Conservation (phyloP, 441 rosid species). For the Populus hybrid region DNA sequence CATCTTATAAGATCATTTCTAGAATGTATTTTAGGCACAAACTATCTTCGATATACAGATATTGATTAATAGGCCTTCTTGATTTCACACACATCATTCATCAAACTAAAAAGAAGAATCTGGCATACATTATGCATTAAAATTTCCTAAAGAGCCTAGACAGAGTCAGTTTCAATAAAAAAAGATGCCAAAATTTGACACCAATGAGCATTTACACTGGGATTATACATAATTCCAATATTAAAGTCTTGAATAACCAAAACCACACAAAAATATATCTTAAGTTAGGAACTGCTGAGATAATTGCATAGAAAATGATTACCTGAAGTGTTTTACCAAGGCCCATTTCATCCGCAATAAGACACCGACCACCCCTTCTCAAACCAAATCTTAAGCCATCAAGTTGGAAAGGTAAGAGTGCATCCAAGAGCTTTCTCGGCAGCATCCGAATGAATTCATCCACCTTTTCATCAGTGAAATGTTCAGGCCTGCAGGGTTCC, state of each 20-base stretch:
- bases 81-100: neutral
- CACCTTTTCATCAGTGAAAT: constrained; percentile 60
- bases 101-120: neutral
- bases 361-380: constrained; percentile 87
- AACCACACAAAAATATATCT: neutral
- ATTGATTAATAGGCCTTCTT: constrained; percentile 6
- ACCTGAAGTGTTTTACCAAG: constrained; percentile 98
- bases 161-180: neutral
- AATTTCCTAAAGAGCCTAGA: neutral
- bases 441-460: constrained; percentile 54
- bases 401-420: constrained; percentile 80
- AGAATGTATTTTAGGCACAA: neutral
- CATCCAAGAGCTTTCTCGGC: constrained; percentile 55
- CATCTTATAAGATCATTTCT: constrained; percentile 12
- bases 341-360: constrained; percentile 98
- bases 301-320: constrained; percentile 1
- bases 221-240: neutral
- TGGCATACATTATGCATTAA: neutral
- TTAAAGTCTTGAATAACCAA: neutral
- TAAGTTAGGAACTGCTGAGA: neutral
- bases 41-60: neutral
- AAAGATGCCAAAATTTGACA: neutral
- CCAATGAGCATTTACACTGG: neutral
- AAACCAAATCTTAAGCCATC: constrained; percentile 81
- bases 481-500: constrained; percentile 79